Evolutionary conservation across 257 asterid genomes (phyloP), one percentile per base, ranked within the genome.

Genomic region (Jacaranda copaia): DNA sequence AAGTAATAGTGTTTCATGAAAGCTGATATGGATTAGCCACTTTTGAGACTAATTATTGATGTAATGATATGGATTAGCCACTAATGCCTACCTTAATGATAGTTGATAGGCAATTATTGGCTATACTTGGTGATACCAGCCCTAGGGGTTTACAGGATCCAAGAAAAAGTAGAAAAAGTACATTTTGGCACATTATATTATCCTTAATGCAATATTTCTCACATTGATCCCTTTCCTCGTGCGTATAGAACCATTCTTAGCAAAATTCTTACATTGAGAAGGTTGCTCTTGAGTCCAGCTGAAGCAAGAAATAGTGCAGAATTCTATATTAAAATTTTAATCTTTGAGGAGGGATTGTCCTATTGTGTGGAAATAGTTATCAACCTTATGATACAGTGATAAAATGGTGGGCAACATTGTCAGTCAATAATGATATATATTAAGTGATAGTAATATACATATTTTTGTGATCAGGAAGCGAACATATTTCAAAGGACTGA

Each of bases 51-150:
- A 75, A 80, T 42, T 75, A 69, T 75, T 69, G 43, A 68, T 61
- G 43, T 18, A 74, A 69, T 80, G 77, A 74, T 75, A 18, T 68
- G 63, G 72, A 74, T 68, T 6, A 74, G 59, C 20, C 80, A 80
- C 49, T 75, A 53, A 62, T 80, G 68, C 32, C 46, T 15, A 42
- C 39, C 71, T 75, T 61, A 52, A 63, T 42, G 38, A 75, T 74
- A 60, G 62, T 16, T 20, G 8, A 49, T 57, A 66, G 76, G 76
- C 67, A 57, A 74, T 74, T 68, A 80, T 66, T 74, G 67, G 80
- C 73, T 80, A 68, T 62, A 61, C 39, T 49, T 42, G 25, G 69
- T 71, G 45, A 5, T 25, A 56, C 67, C 61, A 43, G 63, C 58
- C 70, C 59, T 79, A 60, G 32, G 40, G 66, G 36, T 78, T 73